phyloP scores from a whole-genome alignment of 2,329 filamentous ascomycete species.

The Gliomastix tumulicola region DNA sequence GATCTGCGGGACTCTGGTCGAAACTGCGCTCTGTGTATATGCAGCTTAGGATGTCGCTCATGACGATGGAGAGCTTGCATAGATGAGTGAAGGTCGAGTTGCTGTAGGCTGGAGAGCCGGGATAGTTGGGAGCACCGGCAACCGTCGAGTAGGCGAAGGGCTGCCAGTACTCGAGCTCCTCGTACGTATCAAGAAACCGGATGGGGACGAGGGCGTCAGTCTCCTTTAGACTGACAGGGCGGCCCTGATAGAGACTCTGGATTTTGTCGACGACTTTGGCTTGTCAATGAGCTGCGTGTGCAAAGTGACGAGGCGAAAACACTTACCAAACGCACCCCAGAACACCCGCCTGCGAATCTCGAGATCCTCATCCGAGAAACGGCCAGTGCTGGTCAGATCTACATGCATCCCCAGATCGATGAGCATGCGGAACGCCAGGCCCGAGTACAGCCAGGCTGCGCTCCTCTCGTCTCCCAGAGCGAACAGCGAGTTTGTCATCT shows the following conservation, averaged over 20 bases:
- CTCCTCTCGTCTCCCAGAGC: constrained; percentile 41
- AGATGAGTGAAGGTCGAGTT: constrained; percentile 32
- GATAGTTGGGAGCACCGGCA: constrained; percentile 11
- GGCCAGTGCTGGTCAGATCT: constrained; percentile 19
- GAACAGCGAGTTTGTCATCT: constrained; percentile 44
- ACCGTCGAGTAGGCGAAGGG: constrained; percentile 31
- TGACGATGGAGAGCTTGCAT: constrained; percentile 35
- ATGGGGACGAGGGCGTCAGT: constrained; percentile 37
- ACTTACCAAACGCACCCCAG: constrained; percentile 32
- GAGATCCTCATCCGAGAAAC: constrained; percentile 34
- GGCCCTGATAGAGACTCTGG: constrained; percentile 47
- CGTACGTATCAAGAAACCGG: constrained; percentile 38
- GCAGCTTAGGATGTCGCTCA: constrained; percentile 36
- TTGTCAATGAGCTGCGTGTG: constrained; percentile 2
- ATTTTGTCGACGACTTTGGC: constrained; percentile 41
- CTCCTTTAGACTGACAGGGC: constrained; percentile 39
- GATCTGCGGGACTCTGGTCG: constrained; percentile 21
- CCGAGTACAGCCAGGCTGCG: constrained; percentile 50
- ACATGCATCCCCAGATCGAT: constrained; percentile 48
- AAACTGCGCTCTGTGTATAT: constrained; percentile 36
- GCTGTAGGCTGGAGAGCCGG: constrained; percentile 29
- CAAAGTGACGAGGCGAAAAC: not conserved
- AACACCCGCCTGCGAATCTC: constrained; percentile 36
- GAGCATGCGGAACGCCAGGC: constrained; percentile 48
- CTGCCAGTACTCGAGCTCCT: constrained; percentile 45